phyloP scores from a whole-genome alignment of 2,329 filamentous ascomycete species.

The Aurifilum marmelostoma region DNA sequence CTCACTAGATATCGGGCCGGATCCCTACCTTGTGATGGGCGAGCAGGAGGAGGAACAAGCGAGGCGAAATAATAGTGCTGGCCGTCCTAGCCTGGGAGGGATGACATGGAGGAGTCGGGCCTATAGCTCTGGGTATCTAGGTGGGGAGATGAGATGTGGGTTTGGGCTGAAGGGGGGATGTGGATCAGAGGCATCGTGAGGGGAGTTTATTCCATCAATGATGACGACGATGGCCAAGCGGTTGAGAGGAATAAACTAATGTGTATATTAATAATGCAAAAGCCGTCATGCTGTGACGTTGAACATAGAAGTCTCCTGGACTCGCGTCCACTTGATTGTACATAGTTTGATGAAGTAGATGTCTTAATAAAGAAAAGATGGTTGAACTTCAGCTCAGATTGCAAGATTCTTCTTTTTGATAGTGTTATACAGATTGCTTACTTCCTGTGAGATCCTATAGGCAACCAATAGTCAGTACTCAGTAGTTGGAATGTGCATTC shows the following conservation, averaged over 20 bases:
- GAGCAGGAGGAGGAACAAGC: conserved; percentile 19
- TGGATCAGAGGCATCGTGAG: conserved; percentile 27
- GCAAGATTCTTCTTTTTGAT: too few relatives aligned
- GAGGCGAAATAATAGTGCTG: background rate
- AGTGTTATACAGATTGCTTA: too few relatives aligned
- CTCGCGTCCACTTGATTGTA: background rate
- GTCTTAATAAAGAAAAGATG: too few relatives aligned
- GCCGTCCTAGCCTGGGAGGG: background rate
- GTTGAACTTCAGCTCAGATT: too few relatives aligned
- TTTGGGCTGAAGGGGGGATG: conserved; percentile 35
- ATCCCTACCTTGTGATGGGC: conserved; percentile 13
- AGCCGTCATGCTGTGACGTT: background rate
- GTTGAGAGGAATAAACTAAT: background rate
- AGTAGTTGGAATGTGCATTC: too few relatives aligned
- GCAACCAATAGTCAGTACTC: too few relatives aligned
- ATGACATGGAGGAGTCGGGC: conserved; percentile 10
- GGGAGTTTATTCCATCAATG: conserved; percentile 26
- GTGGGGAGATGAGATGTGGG: conserved; percentile 32
- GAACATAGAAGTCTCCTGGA: background rate
- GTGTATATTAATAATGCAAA: background rate
- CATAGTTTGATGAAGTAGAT: background rate
- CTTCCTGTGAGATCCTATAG: too few relatives aligned
- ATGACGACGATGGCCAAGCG: too few relatives aligned
- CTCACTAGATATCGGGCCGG: conserved; percentile 2
- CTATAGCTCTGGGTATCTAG: conserved; percentile 14